phyloP scores from a whole-genome alignment of 2,329 filamentous ascomycete genomes.

The Claviceps sp. region DNA sequence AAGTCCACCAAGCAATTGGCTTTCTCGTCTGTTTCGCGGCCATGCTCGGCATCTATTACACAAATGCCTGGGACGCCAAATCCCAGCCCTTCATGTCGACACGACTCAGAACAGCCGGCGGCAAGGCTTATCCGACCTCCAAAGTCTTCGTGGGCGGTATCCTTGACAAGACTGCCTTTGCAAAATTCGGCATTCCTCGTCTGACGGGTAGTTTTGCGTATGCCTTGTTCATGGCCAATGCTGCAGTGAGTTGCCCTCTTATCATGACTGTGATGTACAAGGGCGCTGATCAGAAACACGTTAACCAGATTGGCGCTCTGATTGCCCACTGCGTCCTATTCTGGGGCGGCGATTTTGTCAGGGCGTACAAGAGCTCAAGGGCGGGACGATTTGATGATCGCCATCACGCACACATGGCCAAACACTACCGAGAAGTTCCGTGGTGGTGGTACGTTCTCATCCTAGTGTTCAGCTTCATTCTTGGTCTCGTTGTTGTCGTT shows the following conservation, averaged over 20 bases:
- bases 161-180: conserved; percentile 27
- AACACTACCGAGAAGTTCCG: conserved; percentile 34
- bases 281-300: background rate
- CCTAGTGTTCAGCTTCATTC: conserved; percentile 18
- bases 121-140: conserved; percentile 25
- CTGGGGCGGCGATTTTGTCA: conserved; percentile 38
- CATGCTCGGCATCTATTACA: conserved; percentile 26
- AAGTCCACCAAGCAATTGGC: conserved; percentile 24
- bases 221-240: conserved; percentile 42
- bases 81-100: conserved; percentile 20
- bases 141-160: conserved; percentile 27
- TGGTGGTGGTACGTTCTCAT: conserved; percentile 23
- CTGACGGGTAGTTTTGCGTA: conserved; percentile 38
- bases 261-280: too few species aligned
- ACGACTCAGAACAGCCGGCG: conserved; percentile 24
- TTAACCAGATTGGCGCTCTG: conserved; percentile 38
- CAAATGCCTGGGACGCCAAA: conserved; percentile 23
- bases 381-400: conserved; percentile 30
- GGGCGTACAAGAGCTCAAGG: conserved; percentile 23
- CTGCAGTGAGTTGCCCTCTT: conserved; percentile 24
- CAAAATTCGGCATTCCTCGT: conserved; percentile 29
- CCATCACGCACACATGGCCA: conserved; percentile 38
- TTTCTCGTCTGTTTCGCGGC: conserved; percentile 21
- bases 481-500: conserved; percentile 21
- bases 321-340: conserved; percentile 39